Evolutionary conservation across 257 asterid genomes (phyloP).

Genomic region (Solanum ossicruentum): DNA sequence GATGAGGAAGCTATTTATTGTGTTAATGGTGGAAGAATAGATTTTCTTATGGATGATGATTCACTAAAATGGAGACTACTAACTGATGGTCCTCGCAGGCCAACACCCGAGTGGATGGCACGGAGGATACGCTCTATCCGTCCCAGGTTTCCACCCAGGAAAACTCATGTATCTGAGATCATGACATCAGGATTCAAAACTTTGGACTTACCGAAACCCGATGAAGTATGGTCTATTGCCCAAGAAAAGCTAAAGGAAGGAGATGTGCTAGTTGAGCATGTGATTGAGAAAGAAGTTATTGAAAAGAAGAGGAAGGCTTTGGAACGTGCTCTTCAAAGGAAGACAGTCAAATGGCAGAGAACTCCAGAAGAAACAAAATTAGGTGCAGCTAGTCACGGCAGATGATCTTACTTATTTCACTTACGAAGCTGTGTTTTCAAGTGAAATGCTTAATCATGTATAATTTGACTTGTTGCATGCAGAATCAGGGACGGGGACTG

Average conservation of each 20-base stretch:
- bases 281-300: conserved; percentile 31
- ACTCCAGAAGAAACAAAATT: conserved; percentile 29
- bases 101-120: conserved; percentile 32
- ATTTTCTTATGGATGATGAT: conserved; percentile 20
- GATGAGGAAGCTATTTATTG: conserved; percentile 12
- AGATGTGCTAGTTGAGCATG: conserved; percentile 27
- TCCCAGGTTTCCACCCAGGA: conserved; percentile 35
- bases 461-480: conserved; percentile 8
- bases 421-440: neutral
- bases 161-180: conserved; percentile 14
- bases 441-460: neutral
- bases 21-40: conserved; percentile 29
- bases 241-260: conserved; percentile 26
- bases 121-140: conserved; percentile 16
- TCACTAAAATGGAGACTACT: conserved; percentile 31
- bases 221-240: conserved; percentile 32
- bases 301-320: conserved; percentile 29
- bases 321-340: conserved; percentile 29
- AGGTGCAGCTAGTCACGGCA: conserved; percentile 10
- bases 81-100: conserved; percentile 31
- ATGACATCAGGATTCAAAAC: conserved; percentile 12
- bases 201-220: conserved; percentile 23
- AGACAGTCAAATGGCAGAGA: conserved; percentile 29
- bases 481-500: conserved; percentile 37
- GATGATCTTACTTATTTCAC: neutral